Percentiles rank a stretch among this genome's conserved stretches.
These are phyloP conservation scores for Endothia cerciana DNA, from an alignment of 2,329 filamentous ascomycete genomes.

Conservation along the genomic window DNA sequence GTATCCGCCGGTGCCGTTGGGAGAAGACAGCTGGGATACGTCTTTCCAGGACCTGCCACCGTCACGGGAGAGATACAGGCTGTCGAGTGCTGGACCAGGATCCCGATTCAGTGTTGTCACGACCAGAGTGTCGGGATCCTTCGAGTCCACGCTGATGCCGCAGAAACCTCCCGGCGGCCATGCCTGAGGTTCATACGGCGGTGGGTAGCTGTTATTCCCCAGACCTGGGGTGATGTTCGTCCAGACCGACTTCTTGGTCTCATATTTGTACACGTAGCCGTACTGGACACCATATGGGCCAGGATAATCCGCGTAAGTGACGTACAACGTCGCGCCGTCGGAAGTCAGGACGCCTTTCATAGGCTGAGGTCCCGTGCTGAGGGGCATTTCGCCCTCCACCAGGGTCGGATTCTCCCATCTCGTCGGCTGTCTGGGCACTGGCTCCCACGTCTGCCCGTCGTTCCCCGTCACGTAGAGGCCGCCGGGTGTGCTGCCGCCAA, in stretches of 20 bases:
- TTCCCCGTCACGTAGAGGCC: conserved; percentile 15
- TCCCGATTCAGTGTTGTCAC: conserved; percentile 17
- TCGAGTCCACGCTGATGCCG: conserved; percentile 12
- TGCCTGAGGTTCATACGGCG: conserved; percentile 9
- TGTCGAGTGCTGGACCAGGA: conserved; percentile 19
- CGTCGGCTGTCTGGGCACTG: conserved; percentile 14
- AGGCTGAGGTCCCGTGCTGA: conserved; percentile 18
- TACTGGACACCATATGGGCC: conserved; percentile 19
- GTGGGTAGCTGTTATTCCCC: conserved; percentile 21
- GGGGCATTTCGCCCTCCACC: neutral
- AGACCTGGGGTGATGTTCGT: conserved; percentile 16
- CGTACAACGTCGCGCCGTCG: conserved; percentile 12
- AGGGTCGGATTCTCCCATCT: conserved; percentile 12
- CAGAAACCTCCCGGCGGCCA: conserved; percentile 16
- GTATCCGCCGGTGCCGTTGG: conserved; percentile 13
- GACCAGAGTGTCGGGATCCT: conserved; percentile 13
- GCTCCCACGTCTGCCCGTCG: conserved; percentile 6
- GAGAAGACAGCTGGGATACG: conserved; percentile 15
- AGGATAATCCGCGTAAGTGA: conserved; percentile 19
- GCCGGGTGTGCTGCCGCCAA: conserved; percentile 18
- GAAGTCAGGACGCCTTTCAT: conserved; percentile 14
- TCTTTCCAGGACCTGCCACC: conserved; percentile 14
- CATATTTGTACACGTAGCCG: conserved; percentile 20
- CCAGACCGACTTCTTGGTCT: conserved; percentile 10
- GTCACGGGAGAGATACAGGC: conserved; percentile 17